phyloP scores from a whole-genome alignment of 202 grass and related monocot species.

The Elaeis oleifera region DNA sequence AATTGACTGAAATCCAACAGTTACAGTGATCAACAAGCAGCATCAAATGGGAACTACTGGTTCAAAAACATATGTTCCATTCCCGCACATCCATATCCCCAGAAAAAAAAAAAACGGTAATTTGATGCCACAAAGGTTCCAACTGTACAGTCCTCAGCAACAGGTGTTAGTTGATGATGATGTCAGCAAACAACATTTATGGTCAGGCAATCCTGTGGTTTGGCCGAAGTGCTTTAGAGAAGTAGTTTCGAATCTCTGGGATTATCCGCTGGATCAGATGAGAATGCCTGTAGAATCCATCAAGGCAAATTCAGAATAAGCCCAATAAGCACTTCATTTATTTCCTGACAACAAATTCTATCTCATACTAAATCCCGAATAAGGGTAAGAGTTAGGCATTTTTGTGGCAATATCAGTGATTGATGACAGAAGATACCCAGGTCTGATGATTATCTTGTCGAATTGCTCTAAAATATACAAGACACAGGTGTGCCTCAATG shows the following conservation, averaged over 20 bases:
- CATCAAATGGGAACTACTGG: no score
- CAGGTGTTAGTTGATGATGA: constrained; percentile 38
- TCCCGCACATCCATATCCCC: constrained; percentile 30
- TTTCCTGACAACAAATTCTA: no score
- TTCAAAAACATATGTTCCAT: constrained; percentile 12
- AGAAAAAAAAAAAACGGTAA: constrained; percentile 35
- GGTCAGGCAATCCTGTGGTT: constrained; percentile 26
- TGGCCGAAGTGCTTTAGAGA: constrained; percentile 62
- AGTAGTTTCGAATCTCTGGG: constrained; percentile 74
- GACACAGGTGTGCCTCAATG: constrained; percentile 91
- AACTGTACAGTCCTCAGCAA: constrained; percentile 75
- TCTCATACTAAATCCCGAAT: no score
- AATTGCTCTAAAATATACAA: constrained; percentile 94
- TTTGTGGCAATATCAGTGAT: neutral
- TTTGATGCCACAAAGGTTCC: constrained; percentile 41
- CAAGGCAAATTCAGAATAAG: neutral
- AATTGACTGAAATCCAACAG: no score
- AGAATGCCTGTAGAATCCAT: constrained; percentile 36
- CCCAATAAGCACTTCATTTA: no score
- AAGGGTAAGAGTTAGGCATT: no score
- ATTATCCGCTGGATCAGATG: constrained; percentile 75
- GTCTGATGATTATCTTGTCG: constrained; percentile 65
- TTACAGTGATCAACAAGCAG: no score
- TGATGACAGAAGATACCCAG: constrained; percentile 46
- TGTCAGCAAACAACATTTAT: constrained; percentile 42